A percentile compares a stretch with the other conserved stretches of the same genome.
Evolutionary conservation across 2,329 filamentous ascomycete species (phyloP).

Genomic region (Aspergillus pseudoviridinutans): DNA sequence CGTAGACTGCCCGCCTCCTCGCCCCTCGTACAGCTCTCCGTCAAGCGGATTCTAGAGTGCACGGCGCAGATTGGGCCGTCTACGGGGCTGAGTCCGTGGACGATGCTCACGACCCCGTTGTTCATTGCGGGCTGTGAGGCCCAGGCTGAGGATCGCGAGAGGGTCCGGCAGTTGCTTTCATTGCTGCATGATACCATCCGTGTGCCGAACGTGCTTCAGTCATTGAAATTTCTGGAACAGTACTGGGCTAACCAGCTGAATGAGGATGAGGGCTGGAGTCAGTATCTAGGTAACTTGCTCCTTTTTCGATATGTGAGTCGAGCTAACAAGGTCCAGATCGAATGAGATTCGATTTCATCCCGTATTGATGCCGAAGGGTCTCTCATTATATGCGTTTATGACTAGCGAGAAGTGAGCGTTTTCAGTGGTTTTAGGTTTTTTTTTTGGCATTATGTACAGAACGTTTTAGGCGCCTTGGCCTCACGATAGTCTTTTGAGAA

Average conservation of each 20-base stretch:
- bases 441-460: background rate
- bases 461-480: background rate
- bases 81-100: slow-evolving; percentile 38
- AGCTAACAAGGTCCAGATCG: slow-evolving; percentile 21
- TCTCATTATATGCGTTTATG: background rate
- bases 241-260: slow-evolving; percentile 32
- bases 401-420: background rate
- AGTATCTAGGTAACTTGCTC: slow-evolving; percentile 32
- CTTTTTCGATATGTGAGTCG: background rate
- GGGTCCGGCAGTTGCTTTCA: slow-evolving; percentile 29
- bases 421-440: background rate
- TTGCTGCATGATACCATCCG: slow-evolving; percentile 38
- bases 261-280: slow-evolving; percentile 37
- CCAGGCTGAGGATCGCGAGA: slow-evolving; percentile 32
- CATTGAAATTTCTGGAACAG: slow-evolving; percentile 38
- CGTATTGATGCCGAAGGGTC: slow-evolving; percentile 12
- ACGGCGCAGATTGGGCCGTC: slow-evolving; percentile 37
- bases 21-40: slow-evolving; percentile 31
- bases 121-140: slow-evolving; percentile 44
- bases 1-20: slow-evolving; percentile 28
- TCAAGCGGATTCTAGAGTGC: slow-evolving; percentile 38
- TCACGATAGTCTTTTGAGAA: background rate
- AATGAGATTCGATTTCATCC: slow-evolving; percentile 31
- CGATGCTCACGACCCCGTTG: slow-evolving; percentile 41
- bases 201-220: slow-evolving; percentile 40